Evolutionary conservation across 257 asterid genomes (phyloP).

Genomic region (Gynochthodes officinalis): DNA sequence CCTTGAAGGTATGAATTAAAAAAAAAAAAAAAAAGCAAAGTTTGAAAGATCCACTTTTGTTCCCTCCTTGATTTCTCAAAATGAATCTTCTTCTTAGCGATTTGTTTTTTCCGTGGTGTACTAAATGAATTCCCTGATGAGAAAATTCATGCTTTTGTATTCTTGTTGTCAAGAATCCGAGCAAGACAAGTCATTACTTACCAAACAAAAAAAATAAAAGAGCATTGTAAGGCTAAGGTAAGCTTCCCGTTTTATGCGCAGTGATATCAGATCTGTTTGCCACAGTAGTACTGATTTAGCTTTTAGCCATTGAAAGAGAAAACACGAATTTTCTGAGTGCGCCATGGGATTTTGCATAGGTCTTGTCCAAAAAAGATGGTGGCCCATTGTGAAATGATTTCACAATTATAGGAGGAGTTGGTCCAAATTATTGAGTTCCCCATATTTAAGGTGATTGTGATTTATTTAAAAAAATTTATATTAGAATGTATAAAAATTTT

Average conservation of each 20-base stretch:
- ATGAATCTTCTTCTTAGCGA: too few relatives aligned
- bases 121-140: background rate
- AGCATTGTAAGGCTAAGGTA: constrained; percentile 17
- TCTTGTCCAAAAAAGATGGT: constrained; percentile 32
- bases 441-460: too few relatives aligned
- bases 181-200: constrained; percentile 37
- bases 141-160: constrained; percentile 28
- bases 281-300: constrained; percentile 21
- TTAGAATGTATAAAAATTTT: too few relatives aligned
- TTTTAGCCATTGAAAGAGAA: constrained; percentile 10
- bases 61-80: too few relatives aligned
- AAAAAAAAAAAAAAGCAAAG: too few relatives aligned
- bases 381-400: constrained; percentile 52
- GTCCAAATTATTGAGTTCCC: constrained; percentile 35
- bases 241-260: constrained; percentile 22
- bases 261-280: constrained; percentile 37
- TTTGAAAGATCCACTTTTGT: background rate
- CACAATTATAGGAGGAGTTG: constrained; percentile 24
- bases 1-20: background rate
- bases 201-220: background rate
- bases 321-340: constrained; percentile 5
- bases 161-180: constrained; percentile 35
- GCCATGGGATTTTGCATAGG: constrained; percentile 50
- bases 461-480: too few relatives aligned
- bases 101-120: too few relatives aligned